These are phyloP conservation scores for Taiozyma onychis DNA, from an alignment of 1,139 yeast genomes.

Conservation along the genomic window DNA sequence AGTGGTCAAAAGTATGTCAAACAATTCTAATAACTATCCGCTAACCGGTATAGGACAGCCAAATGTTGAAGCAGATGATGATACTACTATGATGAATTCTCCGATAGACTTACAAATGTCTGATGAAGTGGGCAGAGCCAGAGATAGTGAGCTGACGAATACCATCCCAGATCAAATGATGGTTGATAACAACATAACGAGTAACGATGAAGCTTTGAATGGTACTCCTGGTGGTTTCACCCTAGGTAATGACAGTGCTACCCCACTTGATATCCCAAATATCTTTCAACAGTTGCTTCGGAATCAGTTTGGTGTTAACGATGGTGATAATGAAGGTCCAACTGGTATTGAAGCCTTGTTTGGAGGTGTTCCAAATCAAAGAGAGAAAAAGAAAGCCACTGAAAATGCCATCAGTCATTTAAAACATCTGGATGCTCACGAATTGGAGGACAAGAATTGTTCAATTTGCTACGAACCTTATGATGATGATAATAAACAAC, in stretches of 20 bases:
- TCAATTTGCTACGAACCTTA: slow-evolving; percentile 64
- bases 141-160: background rate
- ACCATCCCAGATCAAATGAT: background rate
- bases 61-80: background rate
- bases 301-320: background rate
- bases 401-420: slow-evolving; percentile 3
- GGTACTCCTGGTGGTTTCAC: background rate
- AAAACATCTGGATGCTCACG: background rate
- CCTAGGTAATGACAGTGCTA: background rate
- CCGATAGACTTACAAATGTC: background rate
- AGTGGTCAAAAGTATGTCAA: background rate
- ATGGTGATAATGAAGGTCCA: background rate
- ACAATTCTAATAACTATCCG: background rate
- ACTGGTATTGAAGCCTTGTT: background rate
- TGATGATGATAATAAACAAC: slow-evolving; percentile 21
- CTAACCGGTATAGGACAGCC: background rate
- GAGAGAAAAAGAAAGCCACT: background rate
- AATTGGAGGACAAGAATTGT: slow-evolving; percentile 34
- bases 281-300: background rate
- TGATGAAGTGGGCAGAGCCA: background rate
- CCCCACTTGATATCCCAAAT: background rate
- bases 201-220: background rate
- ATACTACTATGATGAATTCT: background rate
- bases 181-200: background rate
- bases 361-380: no score